phyloP scores from a whole-genome alignment of 495 filamentous ascomycete genomes.

The Aspergillus sclerotiicarbonarius region DNA sequence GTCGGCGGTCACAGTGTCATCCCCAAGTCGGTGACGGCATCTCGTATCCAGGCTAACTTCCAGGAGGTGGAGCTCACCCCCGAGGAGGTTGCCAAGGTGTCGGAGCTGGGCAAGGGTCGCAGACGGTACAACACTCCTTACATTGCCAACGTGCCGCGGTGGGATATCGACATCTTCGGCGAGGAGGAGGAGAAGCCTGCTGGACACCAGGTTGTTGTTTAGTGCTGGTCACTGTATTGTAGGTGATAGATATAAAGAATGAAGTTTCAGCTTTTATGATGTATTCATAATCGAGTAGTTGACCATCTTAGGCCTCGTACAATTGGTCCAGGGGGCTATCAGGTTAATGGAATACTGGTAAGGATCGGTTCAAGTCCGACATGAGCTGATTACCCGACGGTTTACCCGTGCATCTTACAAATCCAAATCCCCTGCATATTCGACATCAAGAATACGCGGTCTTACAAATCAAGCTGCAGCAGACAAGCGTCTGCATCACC shows the following conservation, averaged over 20 bases:
- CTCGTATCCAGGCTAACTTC: constrained; percentile 49
- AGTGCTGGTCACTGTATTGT: constrained; percentile 19
- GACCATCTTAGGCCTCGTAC: too few relatives aligned
- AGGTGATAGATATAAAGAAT: neutral
- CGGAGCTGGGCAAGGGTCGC: constrained; percentile 39
- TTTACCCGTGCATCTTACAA: too few relatives aligned
- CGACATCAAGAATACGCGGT: neutral
- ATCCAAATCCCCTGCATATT: too few relatives aligned
- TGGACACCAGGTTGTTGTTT: constrained; percentile 42
- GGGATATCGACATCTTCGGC: constrained; percentile 47
- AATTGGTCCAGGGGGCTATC: too few relatives aligned
- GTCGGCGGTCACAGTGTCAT: constrained; percentile 49
- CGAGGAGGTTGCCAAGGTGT: constrained; percentile 45
- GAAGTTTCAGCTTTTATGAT: too few relatives aligned
- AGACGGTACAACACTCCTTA: constrained; percentile 50
- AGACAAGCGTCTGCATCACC: neutral
- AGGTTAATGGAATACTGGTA: too few relatives aligned
- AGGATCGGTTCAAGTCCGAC: neutral
- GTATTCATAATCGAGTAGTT: too few relatives aligned
- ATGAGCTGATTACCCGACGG: neutral
- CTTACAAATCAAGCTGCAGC: neutral
- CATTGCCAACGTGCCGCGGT: constrained; percentile 44
- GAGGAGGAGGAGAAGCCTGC: constrained; percentile 44
- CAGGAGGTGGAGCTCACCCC: constrained; percentile 46
- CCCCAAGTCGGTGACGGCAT: constrained; percentile 49